A percentile compares a stretch with the other conserved stretches of the same genome.
These are phyloP conservation scores for Skeletonema marinoi DNA, from an alignment of 108 stramenopile genomes.

Conservation along the genomic window DNA sequence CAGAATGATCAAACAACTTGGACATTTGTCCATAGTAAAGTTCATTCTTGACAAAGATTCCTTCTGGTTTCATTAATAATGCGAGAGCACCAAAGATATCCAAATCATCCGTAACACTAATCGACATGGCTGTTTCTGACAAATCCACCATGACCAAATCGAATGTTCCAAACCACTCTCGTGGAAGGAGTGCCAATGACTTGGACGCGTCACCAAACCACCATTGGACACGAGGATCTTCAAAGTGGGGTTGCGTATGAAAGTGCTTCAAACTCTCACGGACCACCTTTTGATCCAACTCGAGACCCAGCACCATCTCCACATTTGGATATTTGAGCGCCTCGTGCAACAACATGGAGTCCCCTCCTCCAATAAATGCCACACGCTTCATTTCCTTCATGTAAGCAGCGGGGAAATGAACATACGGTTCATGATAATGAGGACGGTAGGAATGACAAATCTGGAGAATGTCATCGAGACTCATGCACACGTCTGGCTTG, in stretches of 20 bases:
- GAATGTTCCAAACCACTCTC: slow-evolving; percentile 83
- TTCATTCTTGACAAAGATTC: slow-evolving; percentile 88
- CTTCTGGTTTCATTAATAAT: slow-evolving; percentile 77
- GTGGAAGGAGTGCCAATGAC: slow-evolving; percentile 71
- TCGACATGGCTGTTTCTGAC: slow-evolving; percentile 78
- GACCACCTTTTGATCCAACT: slow-evolving; percentile 80
- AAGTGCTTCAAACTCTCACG: slow-evolving; percentile 76
- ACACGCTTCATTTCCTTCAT: slow-evolving; percentile 68
- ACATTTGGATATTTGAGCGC: slow-evolving; percentile 75
- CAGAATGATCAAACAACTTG: slow-evolving; percentile 64
- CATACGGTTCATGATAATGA: slow-evolving; percentile 81
- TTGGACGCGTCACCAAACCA: slow-evolving; percentile 92
- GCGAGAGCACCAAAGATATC: slow-evolving; percentile 80
- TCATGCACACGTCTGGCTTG: slow-evolving; percentile 70
- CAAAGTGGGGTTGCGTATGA: slow-evolving; percentile 78
- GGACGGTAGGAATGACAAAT: slow-evolving; percentile 80
- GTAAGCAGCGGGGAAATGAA: slow-evolving; percentile 83
- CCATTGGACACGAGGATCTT: slow-evolving; percentile 85
- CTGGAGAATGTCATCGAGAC: slow-evolving; percentile 74
- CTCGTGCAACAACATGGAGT: slow-evolving; percentile 88
- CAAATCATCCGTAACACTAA: slow-evolving; percentile 70
- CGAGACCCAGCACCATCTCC: slow-evolving; percentile 80
- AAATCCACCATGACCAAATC: slow-evolving; percentile 88
- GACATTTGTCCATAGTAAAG: slow-evolving; percentile 71
- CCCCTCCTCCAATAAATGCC: slow-evolving; percentile 87